Evolutionary conservation across 768 basidiomycete species (phyloP), one percentile per base, ranked within the genome.

Genomic region (Suillus bovinus): DNA sequence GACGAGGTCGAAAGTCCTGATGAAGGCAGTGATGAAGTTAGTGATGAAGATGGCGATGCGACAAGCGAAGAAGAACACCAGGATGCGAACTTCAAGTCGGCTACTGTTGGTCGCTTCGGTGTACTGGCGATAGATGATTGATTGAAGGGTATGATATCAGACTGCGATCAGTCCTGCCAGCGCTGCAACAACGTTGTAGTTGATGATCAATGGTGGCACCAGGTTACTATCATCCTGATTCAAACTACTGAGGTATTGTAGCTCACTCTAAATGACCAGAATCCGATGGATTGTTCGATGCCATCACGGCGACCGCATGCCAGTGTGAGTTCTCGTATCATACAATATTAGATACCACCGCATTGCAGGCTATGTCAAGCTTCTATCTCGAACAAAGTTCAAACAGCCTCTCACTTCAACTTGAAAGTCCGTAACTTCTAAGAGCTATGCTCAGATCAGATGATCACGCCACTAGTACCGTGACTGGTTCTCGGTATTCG

Each of bases 101-200:
- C 38, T 42, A 38, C 60, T 6, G 24, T 59, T 7, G 60, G 71
- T 49, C 65, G 70, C 39, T 80, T 80, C 57, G 76, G 67, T 17
- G 75, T 71, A 10, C 69, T 80, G 1, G 57, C 63, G 10, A 64
- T 78, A 16, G 71, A 63, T 47, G 69, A 67, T 31, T 47, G 11
- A 67, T 31, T n/a, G 17, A 53, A 31, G 50, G 50, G 29, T 16
- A 9, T n/a, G 16, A 20, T 3, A 31, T n/a, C 17, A 31, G 10
- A 52, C 3, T 31, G 17, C 17, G 20, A 31, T 52, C 29, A 20
- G 5, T 50, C 49, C 17, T 49, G 7, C 16, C 8, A 27, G 47
- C 6, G 16, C 16, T 49, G 47, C 16, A 49, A 52, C 50, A n/a
- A 33, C 31, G 31, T 29, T 52, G 52, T 10, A 4, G 11, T 50